Evolutionary conservation across 176 grass and related monocot genomes (phyloP).

Genomic region (Lolium perenne): DNA sequence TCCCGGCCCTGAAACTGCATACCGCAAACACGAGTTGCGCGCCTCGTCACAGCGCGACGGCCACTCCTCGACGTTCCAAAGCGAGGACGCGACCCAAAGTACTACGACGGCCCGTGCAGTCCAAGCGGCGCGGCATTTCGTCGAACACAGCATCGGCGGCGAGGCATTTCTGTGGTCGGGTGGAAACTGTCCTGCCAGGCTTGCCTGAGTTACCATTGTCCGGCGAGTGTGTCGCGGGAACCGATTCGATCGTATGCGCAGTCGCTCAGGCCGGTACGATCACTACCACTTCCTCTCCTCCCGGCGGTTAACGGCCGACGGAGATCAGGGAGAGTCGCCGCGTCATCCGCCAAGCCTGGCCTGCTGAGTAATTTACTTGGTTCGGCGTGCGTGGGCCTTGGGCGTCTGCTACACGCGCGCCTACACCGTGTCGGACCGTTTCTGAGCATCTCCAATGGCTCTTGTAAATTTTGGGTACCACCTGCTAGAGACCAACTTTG

Average conservation of each 20-base stretch:
- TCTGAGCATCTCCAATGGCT: too few species aligned
- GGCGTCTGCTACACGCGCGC: too few species aligned
- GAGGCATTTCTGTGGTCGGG: neutral
- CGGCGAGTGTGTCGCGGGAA: neutral
- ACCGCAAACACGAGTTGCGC: neutral
- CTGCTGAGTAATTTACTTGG: neutral
- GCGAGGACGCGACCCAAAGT: neutral
- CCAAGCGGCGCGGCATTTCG: slow-evolving; percentile 16
- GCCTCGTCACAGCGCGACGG: neutral
- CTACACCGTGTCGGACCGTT: too few species aligned
- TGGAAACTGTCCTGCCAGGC: neutral
- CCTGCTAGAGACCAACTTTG: too few species aligned
- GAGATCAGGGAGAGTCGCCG: neutral
- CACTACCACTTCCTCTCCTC: neutral
- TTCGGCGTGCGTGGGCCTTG: too few species aligned
- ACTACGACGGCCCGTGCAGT: neutral
- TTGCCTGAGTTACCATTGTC: neutral
- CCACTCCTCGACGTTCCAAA: neutral
- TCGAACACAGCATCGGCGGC: neutral
- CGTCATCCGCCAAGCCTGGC: neutral
- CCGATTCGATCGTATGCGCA: neutral
- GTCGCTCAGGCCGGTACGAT: neutral
- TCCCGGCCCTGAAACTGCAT: neutral
- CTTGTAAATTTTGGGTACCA: too few species aligned
- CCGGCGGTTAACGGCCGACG: too few species aligned